A percentile compares a stretch with the other conserved stretches of the same genome.
Evolutionary conservation across 495 filamentous ascomycete genomes (phyloP).

Genomic region (Aspergillus egyptiacus): DNA sequence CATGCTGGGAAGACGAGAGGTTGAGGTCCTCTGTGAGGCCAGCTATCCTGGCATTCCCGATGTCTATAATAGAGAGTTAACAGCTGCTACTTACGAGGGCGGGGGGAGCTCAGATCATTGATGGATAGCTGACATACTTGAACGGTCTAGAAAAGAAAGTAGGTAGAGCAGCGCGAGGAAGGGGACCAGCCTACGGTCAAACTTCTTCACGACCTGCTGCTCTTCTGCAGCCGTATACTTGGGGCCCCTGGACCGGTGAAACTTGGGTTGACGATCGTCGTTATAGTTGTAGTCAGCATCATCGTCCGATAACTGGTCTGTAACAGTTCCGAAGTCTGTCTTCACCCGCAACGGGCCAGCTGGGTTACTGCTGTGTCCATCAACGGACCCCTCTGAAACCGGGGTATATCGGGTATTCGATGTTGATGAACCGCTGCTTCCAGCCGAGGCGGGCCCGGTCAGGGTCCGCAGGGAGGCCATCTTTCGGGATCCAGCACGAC

Average conservation of each 20-base stretch:
- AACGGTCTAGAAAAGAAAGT: slow-evolving; percentile 73
- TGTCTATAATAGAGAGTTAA: slow-evolving; percentile 49
- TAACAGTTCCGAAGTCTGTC: slow-evolving; percentile 30
- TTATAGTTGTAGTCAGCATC: slow-evolving; percentile 31
- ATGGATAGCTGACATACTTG: slow-evolving; percentile 44
- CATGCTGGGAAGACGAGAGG: slow-evolving; percentile 51
- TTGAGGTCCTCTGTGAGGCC: slow-evolving; percentile 62
- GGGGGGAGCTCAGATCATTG: no score
- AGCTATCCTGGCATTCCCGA: slow-evolving; percentile 73
- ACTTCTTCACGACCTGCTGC: slow-evolving; percentile 58
- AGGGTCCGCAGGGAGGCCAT: slow-evolving; percentile 27
- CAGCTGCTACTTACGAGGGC: no score
- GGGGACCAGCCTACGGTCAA: slow-evolving; percentile 69
- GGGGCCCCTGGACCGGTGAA: slow-evolving; percentile 10
- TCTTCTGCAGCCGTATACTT: slow-evolving; percentile 73
- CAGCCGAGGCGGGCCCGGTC: slow-evolving; percentile 23
- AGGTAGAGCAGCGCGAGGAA: slow-evolving; percentile 80
- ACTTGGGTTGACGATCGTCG: slow-evolving; percentile 25
- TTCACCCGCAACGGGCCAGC: slow-evolving; percentile 27
- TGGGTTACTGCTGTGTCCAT: slow-evolving; percentile 22
- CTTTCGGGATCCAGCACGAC: neutral
- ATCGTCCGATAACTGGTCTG: slow-evolving; percentile 8
- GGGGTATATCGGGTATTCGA: slow-evolving; percentile 33
- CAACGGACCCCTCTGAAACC: slow-evolving; percentile 30
- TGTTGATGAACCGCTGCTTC: slow-evolving; percentile 24